These are phyloP conservation scores for Hygrophila difformis DNA, from an alignment of 257 asterid genomes.

Conservation along the genomic window DNA sequence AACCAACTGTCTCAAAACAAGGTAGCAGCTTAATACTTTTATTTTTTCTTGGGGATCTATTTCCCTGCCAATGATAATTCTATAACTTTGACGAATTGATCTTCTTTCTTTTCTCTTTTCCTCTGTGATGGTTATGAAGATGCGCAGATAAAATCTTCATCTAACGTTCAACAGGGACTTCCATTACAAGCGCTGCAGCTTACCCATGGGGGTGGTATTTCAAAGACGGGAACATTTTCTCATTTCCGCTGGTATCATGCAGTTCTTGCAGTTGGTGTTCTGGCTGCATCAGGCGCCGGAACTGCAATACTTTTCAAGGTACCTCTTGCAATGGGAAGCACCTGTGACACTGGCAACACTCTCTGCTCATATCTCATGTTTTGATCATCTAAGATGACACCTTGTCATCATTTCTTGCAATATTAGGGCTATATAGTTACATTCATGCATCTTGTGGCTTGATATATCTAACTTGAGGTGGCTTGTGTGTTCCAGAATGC, in stretches of 20 bases:
- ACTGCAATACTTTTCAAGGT: conserved; percentile 82
- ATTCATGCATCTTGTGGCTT: conserved; percentile 2
- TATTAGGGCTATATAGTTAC: conserved; percentile 1
- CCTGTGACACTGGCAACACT: neutral
- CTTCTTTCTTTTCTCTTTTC: too few species aligned
- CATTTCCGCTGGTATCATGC: conserved; percentile 84
- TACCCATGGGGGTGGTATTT: conserved; percentile 27
- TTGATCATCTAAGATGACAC: conserved; percentile 5
- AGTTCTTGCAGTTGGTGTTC: conserved; percentile 61
- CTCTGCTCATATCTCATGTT: neutral
- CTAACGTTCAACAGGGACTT: conserved; percentile 45
- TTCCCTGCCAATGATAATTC: conserved; percentile 7
- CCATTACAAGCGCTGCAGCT: conserved; percentile 45
- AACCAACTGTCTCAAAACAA: conserved; percentile 39
- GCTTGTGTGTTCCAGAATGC: conserved; percentile 44
- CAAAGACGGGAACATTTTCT: conserved; percentile 41
- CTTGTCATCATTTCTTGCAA: conserved; percentile 1
- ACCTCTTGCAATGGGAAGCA: conserved; percentile 7
- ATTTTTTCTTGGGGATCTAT: conserved; percentile 5
- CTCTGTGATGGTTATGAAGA: conserved; percentile 28
- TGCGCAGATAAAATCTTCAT: conserved; percentile 40
- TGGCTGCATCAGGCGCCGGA: conserved; percentile 86
- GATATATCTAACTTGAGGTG: conserved; percentile 16
- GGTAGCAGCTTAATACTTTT: conserved; percentile 28
- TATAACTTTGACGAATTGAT: conserved; percentile 14